These are phyloP conservation scores for Tylopilus sp. DNA, from an alignment of 1,284 basidiomycete genomes.

Conservation along the genomic window DNA sequence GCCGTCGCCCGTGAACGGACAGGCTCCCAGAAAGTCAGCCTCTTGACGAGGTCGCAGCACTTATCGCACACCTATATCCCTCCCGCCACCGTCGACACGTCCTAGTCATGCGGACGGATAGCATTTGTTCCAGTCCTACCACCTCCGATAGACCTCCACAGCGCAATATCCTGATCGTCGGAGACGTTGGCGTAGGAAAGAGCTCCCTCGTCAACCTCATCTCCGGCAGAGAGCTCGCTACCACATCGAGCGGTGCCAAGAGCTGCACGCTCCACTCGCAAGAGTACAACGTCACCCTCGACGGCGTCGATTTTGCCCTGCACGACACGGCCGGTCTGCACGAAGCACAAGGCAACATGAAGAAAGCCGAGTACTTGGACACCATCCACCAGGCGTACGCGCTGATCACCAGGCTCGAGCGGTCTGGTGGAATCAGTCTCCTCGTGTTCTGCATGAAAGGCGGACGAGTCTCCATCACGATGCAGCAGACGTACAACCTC, in stretches of 20 bases:
- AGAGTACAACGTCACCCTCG: slow-evolving; percentile 13
- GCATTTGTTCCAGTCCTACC: slow-evolving; percentile 19
- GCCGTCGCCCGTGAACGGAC: neutral
- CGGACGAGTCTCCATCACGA: slow-evolving; percentile 33
- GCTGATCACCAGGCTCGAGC: slow-evolving; percentile 34
- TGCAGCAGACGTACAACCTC: slow-evolving; percentile 33
- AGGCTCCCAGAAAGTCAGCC: slow-evolving; percentile 1
- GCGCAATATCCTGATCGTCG: slow-evolving; percentile 29
- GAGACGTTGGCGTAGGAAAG: slow-evolving; percentile 32
- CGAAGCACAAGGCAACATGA: slow-evolving; percentile 30
- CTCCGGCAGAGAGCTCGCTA: slow-evolving; percentile 15
- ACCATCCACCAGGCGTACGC: slow-evolving; percentile 32
- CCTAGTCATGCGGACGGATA: slow-evolving; percentile 17
- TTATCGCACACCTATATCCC: neutral
- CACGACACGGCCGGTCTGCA: slow-evolving; percentile 42
- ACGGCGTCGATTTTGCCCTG: slow-evolving; percentile 22
- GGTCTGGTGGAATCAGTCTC: slow-evolving; percentile 34
- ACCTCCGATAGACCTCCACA: slow-evolving; percentile 7
- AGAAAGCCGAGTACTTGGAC: slow-evolving; percentile 23
- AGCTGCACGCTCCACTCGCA: slow-evolving; percentile 26
- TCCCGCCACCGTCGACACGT: slow-evolving; percentile 1
- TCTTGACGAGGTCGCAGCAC: slow-evolving; percentile 4
- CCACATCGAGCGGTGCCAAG: slow-evolving; percentile 21
- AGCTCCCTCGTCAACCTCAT: slow-evolving; percentile 35
- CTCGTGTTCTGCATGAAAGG: slow-evolving; percentile 40